A percentile compares a stretch with the other conserved stretches of the same genome.
Conservation (phyloP, 805 yeast genomes). For the Teunomyces pallodes region DNA sequence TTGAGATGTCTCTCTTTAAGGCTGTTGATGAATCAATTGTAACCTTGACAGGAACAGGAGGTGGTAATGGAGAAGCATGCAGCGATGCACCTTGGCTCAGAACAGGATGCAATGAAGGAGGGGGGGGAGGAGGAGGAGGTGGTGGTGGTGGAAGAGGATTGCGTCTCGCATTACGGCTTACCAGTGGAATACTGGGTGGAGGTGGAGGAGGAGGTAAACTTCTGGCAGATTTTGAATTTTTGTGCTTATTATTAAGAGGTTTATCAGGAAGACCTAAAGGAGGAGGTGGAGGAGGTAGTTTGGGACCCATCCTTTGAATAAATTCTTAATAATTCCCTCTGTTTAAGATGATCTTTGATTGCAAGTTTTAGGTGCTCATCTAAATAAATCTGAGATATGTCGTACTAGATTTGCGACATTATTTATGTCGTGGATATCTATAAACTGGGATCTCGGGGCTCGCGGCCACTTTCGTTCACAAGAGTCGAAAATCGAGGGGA, state of each 20-base stretch:
- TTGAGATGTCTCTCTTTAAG: not conserved
- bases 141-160: slow-evolving; percentile 6
- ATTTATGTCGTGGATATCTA: not conserved
- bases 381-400: not conserved
- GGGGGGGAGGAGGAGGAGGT: slow-evolving; percentile 14
- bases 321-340: not conserved
- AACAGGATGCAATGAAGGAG: too few species aligned
- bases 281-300: slow-evolving; percentile 18
- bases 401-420: not conserved
- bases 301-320: slow-evolving; percentile 11
- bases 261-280: slow-evolving; percentile 16
- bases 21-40: not conserved
- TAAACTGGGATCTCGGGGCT: not conserved
- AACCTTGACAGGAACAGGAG: not conserved
- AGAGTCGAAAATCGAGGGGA: not conserved
- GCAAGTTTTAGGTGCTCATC: slow-evolving; percentile 2
- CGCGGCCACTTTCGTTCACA: not conserved
- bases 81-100: too few species aligned
- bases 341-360: too few species aligned
- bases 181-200: not conserved
- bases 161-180: not conserved
- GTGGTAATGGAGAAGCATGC: not conserved
- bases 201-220: slow-evolving; percentile 3
- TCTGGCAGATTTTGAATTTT: not conserved
- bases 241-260: not conserved